A percentile compares a stretch with the other conserved stretches of the same genome.
Evolutionary conservation across 768 basidiomycete genomes (phyloP).

Genomic region (Lentinula guzmanii): DNA sequence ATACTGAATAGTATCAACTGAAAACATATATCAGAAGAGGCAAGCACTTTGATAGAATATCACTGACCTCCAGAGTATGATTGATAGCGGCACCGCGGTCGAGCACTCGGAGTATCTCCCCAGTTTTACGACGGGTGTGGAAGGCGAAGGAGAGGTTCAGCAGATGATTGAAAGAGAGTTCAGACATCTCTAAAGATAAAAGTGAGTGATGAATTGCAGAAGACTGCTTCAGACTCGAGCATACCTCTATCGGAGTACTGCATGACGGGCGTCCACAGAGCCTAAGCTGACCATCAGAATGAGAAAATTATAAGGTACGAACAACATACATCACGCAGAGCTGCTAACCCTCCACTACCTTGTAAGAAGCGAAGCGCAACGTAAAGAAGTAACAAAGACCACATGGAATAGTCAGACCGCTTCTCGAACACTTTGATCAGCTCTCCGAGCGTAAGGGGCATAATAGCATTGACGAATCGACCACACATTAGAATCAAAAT

Average conservation of each 20-base stretch:
- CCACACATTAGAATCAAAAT: slow-evolving; percentile 64
- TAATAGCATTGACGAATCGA: slow-evolving; percentile 67
- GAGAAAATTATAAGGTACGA: background rate
- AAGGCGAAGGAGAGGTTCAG: slow-evolving; percentile 82
- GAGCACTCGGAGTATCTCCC: slow-evolving; percentile 77
- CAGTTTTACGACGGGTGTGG: slow-evolving; percentile 79
- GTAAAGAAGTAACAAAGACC: slow-evolving; percentile 67
- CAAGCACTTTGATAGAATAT: background rate
- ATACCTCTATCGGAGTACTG: slow-evolving; percentile 76
- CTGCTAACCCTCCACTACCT: slow-evolving; percentile 69
- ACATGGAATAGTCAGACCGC: slow-evolving; percentile 42
- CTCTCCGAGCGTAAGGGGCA: slow-evolving; percentile 67
- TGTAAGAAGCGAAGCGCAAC: slow-evolving; percentile 67
- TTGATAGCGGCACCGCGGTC: slow-evolving; percentile 86
- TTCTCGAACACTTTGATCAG: slow-evolving; percentile 56
- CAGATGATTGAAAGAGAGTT: slow-evolving; percentile 80
- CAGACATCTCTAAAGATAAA: slow-evolving; percentile 63
- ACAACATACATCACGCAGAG: slow-evolving; percentile 49
- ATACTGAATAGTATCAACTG: slow-evolving; percentile 81
- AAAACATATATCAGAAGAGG: slow-evolving; percentile 2
- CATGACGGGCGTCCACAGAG: slow-evolving; percentile 84
- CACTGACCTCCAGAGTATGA: slow-evolving; percentile 59
- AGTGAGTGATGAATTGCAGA: background rate
- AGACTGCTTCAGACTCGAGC: slow-evolving; percentile 7
- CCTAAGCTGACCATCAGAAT: slow-evolving; percentile 23